These are phyloP conservation scores for Chloris gayana DNA, from an alignment of 176 grass and related monocot genomes.

Conservation along the genomic window DNA sequence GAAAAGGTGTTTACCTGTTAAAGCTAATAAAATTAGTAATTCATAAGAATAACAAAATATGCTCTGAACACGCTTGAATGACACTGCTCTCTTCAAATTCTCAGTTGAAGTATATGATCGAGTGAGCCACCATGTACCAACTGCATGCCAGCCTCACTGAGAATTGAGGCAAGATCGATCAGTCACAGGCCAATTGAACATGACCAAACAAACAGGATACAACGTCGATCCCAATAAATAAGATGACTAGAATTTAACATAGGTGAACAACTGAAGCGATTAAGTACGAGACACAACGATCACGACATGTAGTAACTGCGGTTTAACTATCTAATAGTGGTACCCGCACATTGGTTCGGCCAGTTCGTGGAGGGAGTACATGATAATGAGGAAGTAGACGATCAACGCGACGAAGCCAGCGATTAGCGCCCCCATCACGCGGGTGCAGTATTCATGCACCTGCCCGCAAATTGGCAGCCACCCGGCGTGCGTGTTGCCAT, in stretches of 20 bases:
- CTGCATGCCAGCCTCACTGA: neutral
- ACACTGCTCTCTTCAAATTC: neutral
- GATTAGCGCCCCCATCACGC: conserved; percentile 70
- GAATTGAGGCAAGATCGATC: neutral
- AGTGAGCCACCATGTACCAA: neutral
- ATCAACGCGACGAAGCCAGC: conserved; percentile 55
- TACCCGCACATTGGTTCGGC: conserved; percentile 53
- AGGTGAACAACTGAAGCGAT: neutral
- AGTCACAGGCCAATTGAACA: neutral
- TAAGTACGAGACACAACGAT: neutral
- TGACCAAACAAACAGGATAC: neutral
- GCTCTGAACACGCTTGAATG: neutral
- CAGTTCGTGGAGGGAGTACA: conserved; percentile 65
- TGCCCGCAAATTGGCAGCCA: conserved; percentile 85
- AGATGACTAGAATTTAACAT: neutral
- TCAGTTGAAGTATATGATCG: neutral
- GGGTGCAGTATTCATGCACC: conserved; percentile 72
- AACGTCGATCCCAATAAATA: neutral
- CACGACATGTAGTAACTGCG: neutral
- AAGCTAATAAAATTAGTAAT: neutral
- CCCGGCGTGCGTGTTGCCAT: conserved; percentile 78
- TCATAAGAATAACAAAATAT: neutral
- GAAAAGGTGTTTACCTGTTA: neutral
- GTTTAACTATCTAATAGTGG: conserved; percentile 16
- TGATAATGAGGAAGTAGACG: conserved; percentile 52